Base-by-base conservation (phyloP, 2,329 filamentous ascomycete genomes). In the Aspergillus sp. region DNA sequence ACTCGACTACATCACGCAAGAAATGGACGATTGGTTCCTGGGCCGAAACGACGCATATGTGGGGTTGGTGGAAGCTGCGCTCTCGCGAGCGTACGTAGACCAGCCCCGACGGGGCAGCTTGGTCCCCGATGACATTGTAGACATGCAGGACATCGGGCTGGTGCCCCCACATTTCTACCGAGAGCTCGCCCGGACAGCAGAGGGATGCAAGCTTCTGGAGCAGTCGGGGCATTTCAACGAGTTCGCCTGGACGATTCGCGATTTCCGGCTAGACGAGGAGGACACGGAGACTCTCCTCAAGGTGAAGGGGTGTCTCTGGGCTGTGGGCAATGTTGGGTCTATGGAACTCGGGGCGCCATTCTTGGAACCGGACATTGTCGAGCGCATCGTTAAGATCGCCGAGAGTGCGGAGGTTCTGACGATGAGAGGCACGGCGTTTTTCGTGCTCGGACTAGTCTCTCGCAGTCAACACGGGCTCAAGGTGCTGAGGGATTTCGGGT, bases 1-100 rank as follows among this genome's bases (percentile, higher is more conserved):
- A 0, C 79, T 99, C 41, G 95, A 99, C 75, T 99, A 99, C 69
- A 99, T 99, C 71, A 97, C 92, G 56, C 94, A 96, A 68, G 95
- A 99, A 71, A 99, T 99, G 94, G 94, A 99, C 62, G 95, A 99
- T 73, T 99, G 94, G 94, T 99, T 97, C 67, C 80, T 99, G 16
- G 94, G 94, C 13, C 86, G 94, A 42, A 99, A 99, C 67, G 93
- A 99, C 69, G 88, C 86, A n/a, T 99, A 99, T 61, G 94, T 99
- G 47, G 83, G 86, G 34, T 83, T 97, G 38, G 93, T 99, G 38
- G 94, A 99, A 71, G 94, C 95, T n/a, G 96, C 92, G 50, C 80
- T 99, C 47, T 91, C 92, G 29, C 87, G 91, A 55, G 88, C 92
- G 0, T 92, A 96, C 60, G 79, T 65, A 72, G 82, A 80, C 49